Percentiles rank a stretch among this genome's conserved stretches.
These are phyloP conservation scores for Glycine tomentella DNA, from an alignment of 306 rosid genomes.

Conservation along the genomic window DNA sequence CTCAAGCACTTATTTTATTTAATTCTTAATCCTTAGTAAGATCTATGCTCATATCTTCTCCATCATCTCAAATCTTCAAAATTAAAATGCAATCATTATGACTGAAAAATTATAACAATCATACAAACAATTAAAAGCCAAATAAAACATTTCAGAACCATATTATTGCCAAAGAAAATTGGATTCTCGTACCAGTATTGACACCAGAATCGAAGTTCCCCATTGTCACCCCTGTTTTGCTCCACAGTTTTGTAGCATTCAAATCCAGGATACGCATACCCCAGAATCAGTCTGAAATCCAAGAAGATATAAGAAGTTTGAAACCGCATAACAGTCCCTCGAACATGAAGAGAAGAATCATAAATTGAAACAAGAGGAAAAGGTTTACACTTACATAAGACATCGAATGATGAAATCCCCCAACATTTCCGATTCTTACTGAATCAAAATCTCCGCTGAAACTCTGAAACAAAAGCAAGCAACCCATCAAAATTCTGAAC, in stretches of 20 bases:
- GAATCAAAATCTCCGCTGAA: neutral
- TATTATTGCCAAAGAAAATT: neutral
- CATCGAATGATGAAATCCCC: slow-evolving; percentile 74
- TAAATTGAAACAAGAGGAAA: too few relatives aligned
- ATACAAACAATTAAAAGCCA: slow-evolving; percentile 5
- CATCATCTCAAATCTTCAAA: slow-evolving; percentile 19
- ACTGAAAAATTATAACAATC: slow-evolving; percentile 12
- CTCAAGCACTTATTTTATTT: slow-evolving; percentile 24
- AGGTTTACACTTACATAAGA: slow-evolving; percentile 69
- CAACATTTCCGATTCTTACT: slow-evolving; percentile 60
- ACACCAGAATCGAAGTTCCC: slow-evolving; percentile 95
- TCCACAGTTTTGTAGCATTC: slow-evolving; percentile 84
- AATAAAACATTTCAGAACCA: slow-evolving; percentile 4
- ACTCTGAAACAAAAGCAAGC: slow-evolving; percentile 44
- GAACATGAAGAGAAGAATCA: neutral
- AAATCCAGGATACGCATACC: slow-evolving; percentile 96
- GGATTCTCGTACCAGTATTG: slow-evolving; percentile 74
- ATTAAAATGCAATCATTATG: neutral
- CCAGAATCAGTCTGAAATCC: slow-evolving; percentile 68
- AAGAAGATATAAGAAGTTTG: neutral
- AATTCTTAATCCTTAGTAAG: slow-evolving; percentile 18
- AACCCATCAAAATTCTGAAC: slow-evolving; percentile 9
- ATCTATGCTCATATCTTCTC: slow-evolving; percentile 16
- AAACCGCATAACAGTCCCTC: neutral
- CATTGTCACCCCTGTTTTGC: slow-evolving; percentile 61